phyloP scores from a whole-genome alignment of 2,329 filamentous ascomycete genomes.

The Hyphodiscus sp. region DNA sequence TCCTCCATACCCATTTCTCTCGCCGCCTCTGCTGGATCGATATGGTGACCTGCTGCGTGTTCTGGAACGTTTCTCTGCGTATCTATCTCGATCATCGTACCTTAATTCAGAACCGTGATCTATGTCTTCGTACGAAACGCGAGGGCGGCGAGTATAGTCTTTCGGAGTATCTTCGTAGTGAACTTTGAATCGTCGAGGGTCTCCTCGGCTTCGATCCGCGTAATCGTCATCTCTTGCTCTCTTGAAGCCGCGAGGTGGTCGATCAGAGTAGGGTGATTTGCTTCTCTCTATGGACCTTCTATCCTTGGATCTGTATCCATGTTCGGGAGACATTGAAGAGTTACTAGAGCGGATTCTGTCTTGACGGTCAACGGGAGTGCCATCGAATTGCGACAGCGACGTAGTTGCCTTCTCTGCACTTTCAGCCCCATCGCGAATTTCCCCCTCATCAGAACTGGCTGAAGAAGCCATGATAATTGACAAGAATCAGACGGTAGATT shows the following conservation, averaged over 20 bases:
- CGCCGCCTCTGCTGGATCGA: slow-evolving; percentile 30
- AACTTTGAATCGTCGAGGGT: slow-evolving; percentile 53
- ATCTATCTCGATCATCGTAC: slow-evolving; percentile 45
- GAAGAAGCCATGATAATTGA: slow-evolving; percentile 40
- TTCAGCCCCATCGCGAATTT: slow-evolving; percentile 74
- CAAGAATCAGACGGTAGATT: slow-evolving; percentile 25
- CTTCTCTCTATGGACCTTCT: slow-evolving; percentile 40
- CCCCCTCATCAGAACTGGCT: slow-evolving; percentile 76
- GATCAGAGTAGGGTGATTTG: slow-evolving; percentile 46
- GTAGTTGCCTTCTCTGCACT: slow-evolving; percentile 82
- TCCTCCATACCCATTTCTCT: slow-evolving; percentile 17
- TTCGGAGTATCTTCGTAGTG: slow-evolving; percentile 51
- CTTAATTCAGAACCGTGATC: slow-evolving; percentile 38
- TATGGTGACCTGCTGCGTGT: slow-evolving; percentile 46
- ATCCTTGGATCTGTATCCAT: slow-evolving; percentile 39
- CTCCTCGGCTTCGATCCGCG: slow-evolving; percentile 39
- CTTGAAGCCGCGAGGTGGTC: slow-evolving; percentile 51
- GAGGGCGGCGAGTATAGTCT: slow-evolving; percentile 42
- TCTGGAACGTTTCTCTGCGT: slow-evolving; percentile 47
- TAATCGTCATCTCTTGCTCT: slow-evolving; percentile 58
- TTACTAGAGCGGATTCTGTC: slow-evolving; percentile 60
- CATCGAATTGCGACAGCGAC: slow-evolving; percentile 68
- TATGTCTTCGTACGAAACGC: slow-evolving; percentile 49
- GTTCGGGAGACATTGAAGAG: slow-evolving; percentile 32
- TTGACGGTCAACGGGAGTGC: slow-evolving; percentile 85